These are phyloP conservation scores for Cutaneotrichosporon sp. DNA, from an alignment of 1,284 basidiomycete genomes.

Conservation along the genomic window DNA sequence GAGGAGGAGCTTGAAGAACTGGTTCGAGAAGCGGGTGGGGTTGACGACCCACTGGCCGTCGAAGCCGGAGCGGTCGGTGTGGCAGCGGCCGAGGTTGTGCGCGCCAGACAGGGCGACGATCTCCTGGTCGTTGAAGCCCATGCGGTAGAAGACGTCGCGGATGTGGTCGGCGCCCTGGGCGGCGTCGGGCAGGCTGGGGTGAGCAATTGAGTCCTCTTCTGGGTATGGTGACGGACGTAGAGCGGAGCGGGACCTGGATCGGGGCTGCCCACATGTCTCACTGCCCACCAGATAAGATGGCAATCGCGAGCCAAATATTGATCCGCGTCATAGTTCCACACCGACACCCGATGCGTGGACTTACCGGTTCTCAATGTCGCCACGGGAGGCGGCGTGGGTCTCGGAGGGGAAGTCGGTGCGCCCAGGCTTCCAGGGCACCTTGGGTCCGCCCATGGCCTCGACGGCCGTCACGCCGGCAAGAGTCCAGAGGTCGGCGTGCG, in stretches of 20 bases:
- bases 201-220: not conserved
- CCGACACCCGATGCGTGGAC: not conserved
- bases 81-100: constrained; percentile 53
- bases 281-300: too few species aligned
- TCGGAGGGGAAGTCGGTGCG: constrained; percentile 51
- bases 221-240: too few species aligned
- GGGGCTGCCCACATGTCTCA: too few species aligned
- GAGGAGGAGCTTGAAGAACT: constrained; percentile 52
- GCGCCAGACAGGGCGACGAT: constrained; percentile 57
- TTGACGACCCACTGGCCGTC: constrained; percentile 51
- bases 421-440: constrained; percentile 52
- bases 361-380: constrained; percentile 39
- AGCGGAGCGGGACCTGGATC: too few species aligned
- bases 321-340: too few species aligned
- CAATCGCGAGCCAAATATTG: too few species aligned
- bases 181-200: constrained; percentile 49
- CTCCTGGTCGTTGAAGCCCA: constrained; percentile 55
- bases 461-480: constrained; percentile 53
- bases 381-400: constrained; percentile 44
- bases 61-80: constrained; percentile 51
- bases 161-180: constrained; percentile 52
- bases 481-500: constrained; percentile 52
- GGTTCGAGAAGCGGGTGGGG: constrained; percentile 52
- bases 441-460: constrained; percentile 53
- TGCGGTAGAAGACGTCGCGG: constrained; percentile 52